Conservation (phyloP, 768 basidiomycete species). For the Ephemerocybe angulata region DNA sequence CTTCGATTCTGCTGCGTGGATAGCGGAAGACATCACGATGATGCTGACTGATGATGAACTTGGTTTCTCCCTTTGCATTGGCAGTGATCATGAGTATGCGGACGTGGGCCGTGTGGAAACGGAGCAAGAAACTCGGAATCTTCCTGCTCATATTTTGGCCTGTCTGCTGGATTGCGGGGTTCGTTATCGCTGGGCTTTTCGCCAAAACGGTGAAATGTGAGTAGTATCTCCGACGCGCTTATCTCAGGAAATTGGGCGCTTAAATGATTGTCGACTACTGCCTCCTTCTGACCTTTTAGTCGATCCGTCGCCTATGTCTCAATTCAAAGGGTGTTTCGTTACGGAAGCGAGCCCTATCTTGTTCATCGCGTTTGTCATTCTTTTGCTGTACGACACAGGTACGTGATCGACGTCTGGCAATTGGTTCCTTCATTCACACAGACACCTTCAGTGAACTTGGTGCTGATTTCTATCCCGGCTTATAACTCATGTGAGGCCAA, state of each 20-base stretch:
- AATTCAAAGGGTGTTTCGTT: conserved; percentile 18
- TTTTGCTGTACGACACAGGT: conserved; percentile 17
- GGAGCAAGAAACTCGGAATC: conserved; percentile 8
- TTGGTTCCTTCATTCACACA: not conserved
- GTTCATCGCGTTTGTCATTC: conserved; percentile 16
- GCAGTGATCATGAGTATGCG: conserved; percentile 17
- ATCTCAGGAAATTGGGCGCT: too few species aligned
- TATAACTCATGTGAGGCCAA: conserved; percentile 13
- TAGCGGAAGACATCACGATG: not conserved
- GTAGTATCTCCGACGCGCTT: conserved; percentile 1
- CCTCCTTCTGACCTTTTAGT: conserved; percentile 6
- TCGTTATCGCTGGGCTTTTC: conserved; percentile 10
- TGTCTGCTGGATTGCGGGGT: conserved; percentile 12
- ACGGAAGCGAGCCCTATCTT: conserved; percentile 16
- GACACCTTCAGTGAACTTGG: conserved; percentile 12
- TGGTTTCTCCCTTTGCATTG: not conserved
- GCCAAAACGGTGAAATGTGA: conserved; percentile 12
- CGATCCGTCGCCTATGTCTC: conserved; percentile 14
- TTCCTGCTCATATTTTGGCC: conserved; percentile 12
- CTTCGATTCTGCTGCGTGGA: not conserved
- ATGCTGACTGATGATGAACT: too few species aligned
- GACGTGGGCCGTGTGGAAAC: conserved; percentile 20
- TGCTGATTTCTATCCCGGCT: conserved; percentile 16
- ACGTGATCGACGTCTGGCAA: not conserved
- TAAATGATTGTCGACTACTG: too few species aligned